Evolutionary conservation across 2,329 filamentous ascomycete genomes (phyloP), one percentile per base, ranked within the genome.

Genomic region (Parasarocladium wereldwijsianum): DNA sequence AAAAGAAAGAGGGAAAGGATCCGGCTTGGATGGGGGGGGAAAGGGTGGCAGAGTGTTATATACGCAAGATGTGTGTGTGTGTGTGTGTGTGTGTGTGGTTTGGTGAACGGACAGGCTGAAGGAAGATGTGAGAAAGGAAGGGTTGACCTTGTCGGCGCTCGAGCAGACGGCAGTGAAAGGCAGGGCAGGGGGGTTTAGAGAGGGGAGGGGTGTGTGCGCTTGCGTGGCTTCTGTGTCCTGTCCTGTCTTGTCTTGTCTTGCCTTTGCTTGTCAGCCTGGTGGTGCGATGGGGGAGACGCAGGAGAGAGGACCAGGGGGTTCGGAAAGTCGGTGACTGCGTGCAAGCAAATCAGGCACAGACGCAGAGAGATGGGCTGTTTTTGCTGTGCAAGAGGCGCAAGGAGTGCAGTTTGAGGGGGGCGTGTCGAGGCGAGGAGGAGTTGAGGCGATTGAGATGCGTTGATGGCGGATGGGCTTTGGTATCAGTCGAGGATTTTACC

Each of bases 191-290:
- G 22, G 12, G 17, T 17, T 27, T 13, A 20, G 24, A 32, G 24
- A 18, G 17, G 19, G 17, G 14, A 22, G 24, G 13, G 16, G 24
- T 26, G 31, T 32, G 24, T 26, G 18, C 17, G 12, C n/a, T n/a
- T n/a, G n/a, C n/a, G 25, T 15, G 15, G 25, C 12, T 17, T 8
- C 17, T 7, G 11, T 27, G 12, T 15, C 5, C 6, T 5, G 6
- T 16, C 12, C 17, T 6, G 25, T 15, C 16, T n/a, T 24, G 7
- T 6, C 22, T 24, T n/a, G 22, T 5, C 6, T 6, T 12, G 12
- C n/a, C 12, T 24, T 24, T n/a, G n/a, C n/a, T n/a, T n/a, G 12
- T 8, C 8, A 32, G 29, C 13, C 8, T 11, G 17, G 10, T n/a
- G 15, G 12, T 12, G 16, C 25, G 29, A 26, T 21, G 24, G 22